A percentile compares a stretch with the other conserved stretches of the same genome.
phyloP scores from a whole-genome alignment of 2,329 filamentous ascomycete genomes.

The Xylariaceae sp. region DNA sequence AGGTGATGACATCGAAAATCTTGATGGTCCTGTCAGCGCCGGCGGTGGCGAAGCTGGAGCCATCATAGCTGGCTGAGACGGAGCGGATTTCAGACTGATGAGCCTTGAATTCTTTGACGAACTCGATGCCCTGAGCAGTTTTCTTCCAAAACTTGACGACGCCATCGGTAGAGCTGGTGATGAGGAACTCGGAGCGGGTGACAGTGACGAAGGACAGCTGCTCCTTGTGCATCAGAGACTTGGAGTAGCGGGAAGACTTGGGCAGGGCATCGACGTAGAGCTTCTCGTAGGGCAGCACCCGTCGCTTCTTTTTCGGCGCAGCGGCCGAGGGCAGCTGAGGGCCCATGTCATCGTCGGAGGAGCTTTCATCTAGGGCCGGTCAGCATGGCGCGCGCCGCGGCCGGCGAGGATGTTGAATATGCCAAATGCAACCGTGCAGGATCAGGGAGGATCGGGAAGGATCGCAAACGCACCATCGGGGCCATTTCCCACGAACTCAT shows the following conservation, averaged over 20 bases:
- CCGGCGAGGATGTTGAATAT: too few relatives aligned
- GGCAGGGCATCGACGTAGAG: slow-evolving; percentile 90
- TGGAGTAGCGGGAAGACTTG: slow-evolving; percentile 76
- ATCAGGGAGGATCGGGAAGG: not conserved
- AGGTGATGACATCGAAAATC: slow-evolving; percentile 79
- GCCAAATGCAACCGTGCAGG: not conserved
- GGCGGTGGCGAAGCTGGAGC: slow-evolving; percentile 86
- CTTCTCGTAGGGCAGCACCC: slow-evolving; percentile 89
- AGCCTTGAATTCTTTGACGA: slow-evolving; percentile 95
- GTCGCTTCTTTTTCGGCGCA: slow-evolving; percentile 82
- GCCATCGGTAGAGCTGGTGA: slow-evolving; percentile 91
- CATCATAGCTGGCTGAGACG: slow-evolving; percentile 83
- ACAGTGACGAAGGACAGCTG: slow-evolving; percentile 84
- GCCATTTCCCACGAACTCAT: slow-evolving; percentile 27
- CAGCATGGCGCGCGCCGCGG: too few relatives aligned
- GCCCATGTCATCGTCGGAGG: slow-evolving; percentile 82
- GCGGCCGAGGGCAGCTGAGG: slow-evolving; percentile 79
- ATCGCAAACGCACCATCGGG: slow-evolving; percentile 8
- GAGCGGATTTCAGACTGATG: slow-evolving; percentile 81
- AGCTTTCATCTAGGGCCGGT: slow-evolving; percentile 46
- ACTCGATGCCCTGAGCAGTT: slow-evolving; percentile 82
- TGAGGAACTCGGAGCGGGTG: slow-evolving; percentile 93
- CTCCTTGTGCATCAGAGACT: slow-evolving; percentile 98
- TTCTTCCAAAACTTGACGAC: slow-evolving; percentile 99
- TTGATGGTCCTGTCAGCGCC: slow-evolving; percentile 76